Evolutionary conservation across 148 eudicot genomes (phyloP), one percentile per base, ranked within the genome.

Genomic region (Oxyria digyna): DNA sequence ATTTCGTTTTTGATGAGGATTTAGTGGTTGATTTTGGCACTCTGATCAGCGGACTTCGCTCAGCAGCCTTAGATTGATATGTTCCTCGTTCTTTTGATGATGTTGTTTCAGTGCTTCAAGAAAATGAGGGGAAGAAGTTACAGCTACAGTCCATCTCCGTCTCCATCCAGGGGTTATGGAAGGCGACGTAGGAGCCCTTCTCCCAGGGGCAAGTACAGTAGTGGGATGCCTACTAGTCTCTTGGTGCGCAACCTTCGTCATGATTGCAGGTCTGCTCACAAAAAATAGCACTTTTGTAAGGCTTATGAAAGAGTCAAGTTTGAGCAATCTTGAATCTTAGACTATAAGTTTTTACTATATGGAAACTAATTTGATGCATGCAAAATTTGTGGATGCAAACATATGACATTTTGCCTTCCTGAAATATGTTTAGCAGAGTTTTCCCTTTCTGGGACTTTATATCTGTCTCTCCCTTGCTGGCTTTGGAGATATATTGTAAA

Each of bases 211-310:
- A 77, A 81, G 21, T 80, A 83, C 32, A 82, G 57, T 43, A 84
- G 80, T 72, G 91, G 87, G 33, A 74, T 75, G 70, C 86, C 97
- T 27, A 91, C 93, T 1, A 91, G 96, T 72, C 82, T 91, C 37
- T 78, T 91, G 81, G 97, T 91, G 48, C 88, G 96, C 71, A 88
- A 91, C 70, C 96, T 91, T 67, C 85, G 79, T 40, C 91, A 69
- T 72, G 93, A 89, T 73, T 87, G 90, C 83, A 87, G 96, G 97
- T 91, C n/a, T 70, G 74, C 11, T 52, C 62, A 24, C 12, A 11
- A 52, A 52, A 15, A 52, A 24, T 24, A 52, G 9, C 12, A 23
- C 62, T 24, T 49, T 24, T 52, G 57, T 49, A 1, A 8, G 49
- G 49, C 0, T 45, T 45, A n/a, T n/a, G 18, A 1, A 38, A 38